Percentiles rank a stretch among this genome's conserved stretches.
phyloP scores from a whole-genome alignment of 2,329 filamentous ascomycete genomes.

The Colletotrichum zoysiae region DNA sequence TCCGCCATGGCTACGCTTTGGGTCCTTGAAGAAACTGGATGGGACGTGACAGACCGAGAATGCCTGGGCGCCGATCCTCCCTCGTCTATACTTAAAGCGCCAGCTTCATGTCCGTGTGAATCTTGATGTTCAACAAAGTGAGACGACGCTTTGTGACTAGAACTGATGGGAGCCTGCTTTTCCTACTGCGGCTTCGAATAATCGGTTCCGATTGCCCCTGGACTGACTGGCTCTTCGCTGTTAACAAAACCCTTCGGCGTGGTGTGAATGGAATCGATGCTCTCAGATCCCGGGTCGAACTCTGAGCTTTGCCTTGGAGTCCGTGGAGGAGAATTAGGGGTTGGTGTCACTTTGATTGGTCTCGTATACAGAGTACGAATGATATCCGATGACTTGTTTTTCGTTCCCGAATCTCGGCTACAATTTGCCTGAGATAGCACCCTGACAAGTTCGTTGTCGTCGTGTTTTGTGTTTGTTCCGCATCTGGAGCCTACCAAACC shows the following conservation, averaged over 20 bases:
- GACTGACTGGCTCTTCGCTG: neutral
- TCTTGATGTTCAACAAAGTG: neutral
- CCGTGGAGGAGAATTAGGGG: neutral
- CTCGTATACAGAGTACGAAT: neutral
- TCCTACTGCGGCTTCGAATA: conserved; percentile 22
- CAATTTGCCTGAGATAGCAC: neutral
- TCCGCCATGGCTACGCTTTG: conserved; percentile 28
- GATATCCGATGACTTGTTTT: neutral
- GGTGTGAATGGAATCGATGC: conserved; percentile 20
- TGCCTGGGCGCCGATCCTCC: neutral
- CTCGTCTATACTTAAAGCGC: neutral
- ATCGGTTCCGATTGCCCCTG: neutral
- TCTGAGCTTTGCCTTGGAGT: conserved; percentile 11
- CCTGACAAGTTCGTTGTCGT: neutral
- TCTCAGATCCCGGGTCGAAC: neutral
- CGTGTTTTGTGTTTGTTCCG: neutral
- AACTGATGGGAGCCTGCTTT: conserved; percentile 2
- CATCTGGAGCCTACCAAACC: no score
- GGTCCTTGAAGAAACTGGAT: neutral
- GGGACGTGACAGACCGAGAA: neutral
- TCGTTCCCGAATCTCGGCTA: neutral
- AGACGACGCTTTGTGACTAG: neutral
- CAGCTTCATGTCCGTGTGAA: neutral
- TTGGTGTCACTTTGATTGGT: neutral
- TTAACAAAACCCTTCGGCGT: conserved; percentile 30